phyloP scores from a whole-genome alignment of 2,329 filamentous ascomycete species.

The Fusarium temperatum region DNA sequence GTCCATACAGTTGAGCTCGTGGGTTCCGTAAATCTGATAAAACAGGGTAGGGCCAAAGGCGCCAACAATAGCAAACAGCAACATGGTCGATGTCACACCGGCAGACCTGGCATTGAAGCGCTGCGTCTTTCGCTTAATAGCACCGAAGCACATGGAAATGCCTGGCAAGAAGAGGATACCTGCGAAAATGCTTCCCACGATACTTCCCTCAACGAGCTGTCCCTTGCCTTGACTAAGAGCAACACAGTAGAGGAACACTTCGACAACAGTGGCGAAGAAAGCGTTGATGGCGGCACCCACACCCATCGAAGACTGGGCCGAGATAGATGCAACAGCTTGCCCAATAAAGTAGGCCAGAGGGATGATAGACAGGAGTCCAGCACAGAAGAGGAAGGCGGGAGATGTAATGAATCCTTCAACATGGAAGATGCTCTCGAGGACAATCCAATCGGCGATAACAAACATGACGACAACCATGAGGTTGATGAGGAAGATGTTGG shows the following conservation, averaged over 20 bases:
- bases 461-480: slow-evolving; percentile 93
- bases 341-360: slow-evolving; percentile 98
- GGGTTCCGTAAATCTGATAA: slow-evolving; percentile 98
- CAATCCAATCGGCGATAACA: slow-evolving; percentile 90
- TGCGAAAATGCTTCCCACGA: slow-evolving; percentile 97
- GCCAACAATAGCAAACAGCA: slow-evolving; percentile 94
- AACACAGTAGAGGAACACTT: slow-evolving; percentile 97
- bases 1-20: slow-evolving; percentile 87
- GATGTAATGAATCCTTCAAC: slow-evolving; percentile 79
- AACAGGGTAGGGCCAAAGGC: slow-evolving; percentile 96
- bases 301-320: slow-evolving; percentile 98
- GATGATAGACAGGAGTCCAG: slow-evolving; percentile 90
- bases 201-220: slow-evolving; percentile 92
- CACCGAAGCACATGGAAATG: slow-evolving; percentile 98
- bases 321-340: slow-evolving; percentile 97
- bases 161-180: slow-evolving; percentile 95
- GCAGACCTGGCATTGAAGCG: slow-evolving; percentile 97
- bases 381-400: slow-evolving; percentile 84
- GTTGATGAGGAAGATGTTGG: slow-evolving; percentile 99
- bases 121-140: slow-evolving; percentile 97
- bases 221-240: slow-evolving; percentile 92
- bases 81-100: slow-evolving; percentile 96
- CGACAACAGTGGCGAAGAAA: slow-evolving; percentile 96
- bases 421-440: slow-evolving; percentile 75
- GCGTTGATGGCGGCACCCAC: slow-evolving; percentile 96